Conservation (phyloP, 2,329 filamentous ascomycete species). For the Cadophora luteo-olivacea region DNA sequence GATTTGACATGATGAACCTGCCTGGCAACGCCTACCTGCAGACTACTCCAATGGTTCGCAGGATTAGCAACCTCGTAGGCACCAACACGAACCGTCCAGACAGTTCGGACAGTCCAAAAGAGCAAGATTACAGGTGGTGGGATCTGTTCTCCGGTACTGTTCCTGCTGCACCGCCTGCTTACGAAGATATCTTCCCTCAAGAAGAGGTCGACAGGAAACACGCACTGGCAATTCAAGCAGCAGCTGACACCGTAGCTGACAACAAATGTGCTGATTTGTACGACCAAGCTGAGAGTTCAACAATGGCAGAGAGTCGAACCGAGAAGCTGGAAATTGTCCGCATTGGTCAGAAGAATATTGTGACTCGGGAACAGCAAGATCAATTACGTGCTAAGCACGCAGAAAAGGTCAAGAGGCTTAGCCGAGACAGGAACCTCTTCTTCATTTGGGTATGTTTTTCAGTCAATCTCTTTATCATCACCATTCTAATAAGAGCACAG, state of each 20-base stretch:
- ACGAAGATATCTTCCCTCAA: constrained; percentile 78
- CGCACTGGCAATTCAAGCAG: constrained; percentile 62
- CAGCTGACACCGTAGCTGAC: constrained; percentile 64
- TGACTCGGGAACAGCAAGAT: constrained; percentile 70
- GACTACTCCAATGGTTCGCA: constrained; percentile 68
- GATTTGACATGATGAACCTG: constrained; percentile 60
- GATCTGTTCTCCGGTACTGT: constrained; percentile 64
- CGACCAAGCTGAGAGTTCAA: constrained; percentile 51
- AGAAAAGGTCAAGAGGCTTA: constrained; percentile 66
- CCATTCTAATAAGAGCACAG: constrained; percentile 44
- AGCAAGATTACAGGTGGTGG: constrained; percentile 68
- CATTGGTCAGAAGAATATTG: constrained; percentile 67
- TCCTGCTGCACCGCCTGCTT: constrained; percentile 70
- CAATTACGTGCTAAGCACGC: constrained; percentile 66
- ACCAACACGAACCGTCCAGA: constrained; percentile 47
- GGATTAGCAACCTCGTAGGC: constrained; percentile 74
- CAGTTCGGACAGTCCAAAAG: constrained; percentile 48
- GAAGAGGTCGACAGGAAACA: constrained; percentile 60
- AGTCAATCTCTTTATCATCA: not conserved
- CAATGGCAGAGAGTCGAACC: constrained; percentile 49
- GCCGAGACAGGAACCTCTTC: constrained; percentile 70
- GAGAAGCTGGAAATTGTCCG: constrained; percentile 53
- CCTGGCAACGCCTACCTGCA: constrained; percentile 73
- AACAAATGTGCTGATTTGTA: constrained; percentile 61
- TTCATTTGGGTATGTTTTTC: constrained; percentile 66